Base-by-base conservation (phyloP, 2,329 filamentous ascomycete genomes). In the Xylariales sp. region DNA sequence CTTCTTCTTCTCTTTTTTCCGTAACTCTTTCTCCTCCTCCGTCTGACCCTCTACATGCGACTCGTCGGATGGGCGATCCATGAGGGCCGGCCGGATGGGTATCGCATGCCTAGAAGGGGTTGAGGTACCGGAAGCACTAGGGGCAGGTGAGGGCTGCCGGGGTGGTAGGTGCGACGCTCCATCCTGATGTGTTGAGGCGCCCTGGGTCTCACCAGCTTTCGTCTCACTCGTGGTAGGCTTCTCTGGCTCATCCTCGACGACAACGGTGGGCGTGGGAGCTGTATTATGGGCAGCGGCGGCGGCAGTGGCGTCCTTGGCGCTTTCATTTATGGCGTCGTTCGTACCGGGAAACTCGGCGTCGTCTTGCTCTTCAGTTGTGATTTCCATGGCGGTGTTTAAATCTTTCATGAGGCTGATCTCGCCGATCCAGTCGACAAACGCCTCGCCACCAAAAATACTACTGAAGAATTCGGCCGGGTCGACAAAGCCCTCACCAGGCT, bases 351-450 rank as follows among this genome's bases (percentile, higher is more conserved):
- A 87, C 72, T 90, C 87, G 50, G 77, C 81, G 2, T 85, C 81
- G 1, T 75, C 77, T 2, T 89, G 89, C 69, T 90, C 90, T 64
- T 92, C 86, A 90, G 94, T 95, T 23, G 93, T 94, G 73, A 99
- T 98, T 76, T 99, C 96, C 95, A 99, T 98, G 52, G 94, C 97
- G 76, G 94, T 93, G 18, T 95, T 98, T 62, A 99, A 86, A 77
- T 99, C 96, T 84, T 97, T 98, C 93, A 99, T 97, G 65, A 99
- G 89, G 58, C 93, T 96, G 74, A 99, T 97, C 85, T 99, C 96
- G 73, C 96, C 96, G 77, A 99, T 98, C 86, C 96, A 93, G 83
- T 99, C 95, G 69, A 91, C 86, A 77, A 99, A 99, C 12, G 95
- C 94, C 75, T 97, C 95, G 68, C 96, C 96, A 74, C 96, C 96